phyloP scores from a whole-genome alignment of 2,329 filamentous ascomycete species.

The Fonsecaea erecta region DNA sequence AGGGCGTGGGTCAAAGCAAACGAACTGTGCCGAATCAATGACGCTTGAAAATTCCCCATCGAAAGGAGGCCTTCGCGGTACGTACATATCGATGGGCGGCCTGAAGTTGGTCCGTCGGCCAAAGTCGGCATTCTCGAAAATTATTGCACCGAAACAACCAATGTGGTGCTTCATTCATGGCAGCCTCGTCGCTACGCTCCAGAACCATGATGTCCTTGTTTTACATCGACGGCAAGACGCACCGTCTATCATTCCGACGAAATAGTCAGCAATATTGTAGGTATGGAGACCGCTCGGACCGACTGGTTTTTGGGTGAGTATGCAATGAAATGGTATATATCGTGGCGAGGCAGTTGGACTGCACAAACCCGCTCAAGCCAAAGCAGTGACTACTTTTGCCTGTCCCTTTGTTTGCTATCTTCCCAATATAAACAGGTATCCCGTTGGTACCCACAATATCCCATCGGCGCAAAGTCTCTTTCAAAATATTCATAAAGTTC shows the following conservation, averaged over 20 bases:
- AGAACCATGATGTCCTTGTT: not conserved
- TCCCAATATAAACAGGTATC: not conserved
- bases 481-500: not conserved
- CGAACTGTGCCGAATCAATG: not conserved
- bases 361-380: not conserved
- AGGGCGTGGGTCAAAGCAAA: not conserved
- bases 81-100: not conserved
- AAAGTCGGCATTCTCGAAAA: constrained; percentile 3
- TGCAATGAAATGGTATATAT: not conserved
- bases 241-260: not conserved
- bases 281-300: not conserved
- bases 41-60: not conserved
- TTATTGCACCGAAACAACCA: not conserved
- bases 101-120: constrained; percentile 5
- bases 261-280: not conserved
- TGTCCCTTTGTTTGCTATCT: not conserved
- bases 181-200: constrained; percentile 8
- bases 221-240: not conserved
- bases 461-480: not conserved
- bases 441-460: not conserved
- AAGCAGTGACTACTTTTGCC: not conserved
- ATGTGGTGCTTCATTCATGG: not conserved
- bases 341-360: not conserved
- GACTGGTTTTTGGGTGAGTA: not conserved
- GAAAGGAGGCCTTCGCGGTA: not conserved